Base-by-base conservation (phyloP, 257 asterid genomes). In the Linderniella brevidens region DNA sequence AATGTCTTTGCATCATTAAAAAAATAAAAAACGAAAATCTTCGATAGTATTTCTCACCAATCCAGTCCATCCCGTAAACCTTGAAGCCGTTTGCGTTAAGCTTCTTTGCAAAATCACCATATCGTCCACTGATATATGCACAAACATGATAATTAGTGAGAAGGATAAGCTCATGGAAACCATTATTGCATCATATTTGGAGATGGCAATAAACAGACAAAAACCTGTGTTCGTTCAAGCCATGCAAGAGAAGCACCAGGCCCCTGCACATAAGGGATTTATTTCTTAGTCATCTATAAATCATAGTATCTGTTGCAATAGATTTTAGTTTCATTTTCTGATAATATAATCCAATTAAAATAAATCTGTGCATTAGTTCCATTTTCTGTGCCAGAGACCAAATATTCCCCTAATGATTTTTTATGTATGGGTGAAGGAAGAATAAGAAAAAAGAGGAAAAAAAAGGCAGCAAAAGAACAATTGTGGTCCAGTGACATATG, bases 1-100 rank as follows among this genome's bases (percentile, higher is more conserved):
- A 8, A 13, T 43, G n/a, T 3, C 48, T 13, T 39, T 11, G n/a
- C 9, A 8, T 43, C 17, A 9, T 43, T 8, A 43, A 13, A 8
- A 5, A 18, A 4, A 43, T 8, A n/a, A 41, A 11, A n/a, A 5
- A 7, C 14, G n/a, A 1, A 13, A 3, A 16, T 43, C 1, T 3
- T 15, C 1, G 9, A 18, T 8, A 43, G 17, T 1, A 16, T 3
- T 13, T 62, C 93, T 75, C 69, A 88, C 98, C 98, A 65, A 88
- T 72, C 98, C 98, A 88, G 54, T 88, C 98, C 94, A 88, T 80
- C 50, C 82, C 98, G 40, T 78, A 75, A 39, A 80, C 95, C 70
- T 84, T 84, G 67, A 74, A 78, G 64, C 95, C 95, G 64, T 84
- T 74, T 54, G 74, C 83, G 64, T 83, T 87, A 58, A 87, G 73